Conservation (phyloP, 108 stramenopile species). For the Stephanodiscus triporus region DNA sequence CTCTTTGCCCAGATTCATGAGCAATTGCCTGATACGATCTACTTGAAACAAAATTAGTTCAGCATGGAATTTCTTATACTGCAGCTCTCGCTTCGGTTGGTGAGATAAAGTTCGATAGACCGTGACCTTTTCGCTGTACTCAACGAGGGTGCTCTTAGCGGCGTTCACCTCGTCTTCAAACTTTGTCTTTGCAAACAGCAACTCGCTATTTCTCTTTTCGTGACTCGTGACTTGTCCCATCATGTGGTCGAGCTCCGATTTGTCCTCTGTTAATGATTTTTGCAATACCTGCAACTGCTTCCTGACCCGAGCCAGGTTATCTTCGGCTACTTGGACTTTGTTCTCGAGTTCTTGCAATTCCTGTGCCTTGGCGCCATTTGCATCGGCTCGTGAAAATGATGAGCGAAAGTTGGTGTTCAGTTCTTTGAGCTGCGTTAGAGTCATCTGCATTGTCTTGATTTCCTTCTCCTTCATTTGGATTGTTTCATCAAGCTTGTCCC, state of each 20-base stretch:
- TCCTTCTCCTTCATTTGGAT: slow-evolving; percentile 58
- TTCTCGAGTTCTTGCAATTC: slow-evolving; percentile 61
- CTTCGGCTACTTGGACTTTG: slow-evolving; percentile 55
- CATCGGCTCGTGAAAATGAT: slow-evolving; percentile 42
- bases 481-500: slow-evolving; percentile 79
- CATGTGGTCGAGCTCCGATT: slow-evolving; percentile 12
- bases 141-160: slow-evolving; percentile 33
- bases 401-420: slow-evolving; percentile 30
- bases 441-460: slow-evolving; percentile 34
- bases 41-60: slow-evolving; percentile 57
- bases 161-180: slow-evolving; percentile 27
- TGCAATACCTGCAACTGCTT: slow-evolving; percentile 64
- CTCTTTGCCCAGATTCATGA: slow-evolving; percentile 71
- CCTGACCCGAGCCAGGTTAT: slow-evolving; percentile 61
- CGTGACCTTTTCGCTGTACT: slow-evolving; percentile 27
- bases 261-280: slow-evolving; percentile 21
- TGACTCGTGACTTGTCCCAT: slow-evolving; percentile 43
- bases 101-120: slow-evolving; percentile 3
- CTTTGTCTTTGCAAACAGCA: slow-evolving; percentile 25
- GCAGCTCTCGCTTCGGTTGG: slow-evolving; percentile 22
- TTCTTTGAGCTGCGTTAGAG: slow-evolving; percentile 26
- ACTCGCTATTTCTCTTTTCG: slow-evolving; percentile 39
- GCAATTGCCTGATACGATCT: slow-evolving; percentile 60
- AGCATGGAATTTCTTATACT: slow-evolving; percentile 60
- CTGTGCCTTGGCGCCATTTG: slow-evolving; percentile 46